These are phyloP conservation scores for Neurospora sp. DNA, from an alignment of 495 filamentous ascomycete genomes.

Conservation along the genomic window DNA sequence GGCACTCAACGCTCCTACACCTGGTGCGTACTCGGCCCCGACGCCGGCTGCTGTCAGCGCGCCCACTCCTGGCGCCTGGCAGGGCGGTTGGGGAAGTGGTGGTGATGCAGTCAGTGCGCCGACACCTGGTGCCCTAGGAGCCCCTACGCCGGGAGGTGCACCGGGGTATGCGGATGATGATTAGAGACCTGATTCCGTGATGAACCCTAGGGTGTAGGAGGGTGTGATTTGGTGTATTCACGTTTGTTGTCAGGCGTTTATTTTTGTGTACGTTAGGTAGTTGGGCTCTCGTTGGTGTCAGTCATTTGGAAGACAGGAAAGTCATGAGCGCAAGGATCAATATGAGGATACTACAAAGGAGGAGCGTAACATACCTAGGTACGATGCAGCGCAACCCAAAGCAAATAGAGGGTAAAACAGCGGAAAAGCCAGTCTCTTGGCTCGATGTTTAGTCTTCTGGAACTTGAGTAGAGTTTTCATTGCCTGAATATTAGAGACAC, in stretches of 20 bases:
- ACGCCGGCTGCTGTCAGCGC: slow-evolving; percentile 57
- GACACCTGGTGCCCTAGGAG: slow-evolving; percentile 42
- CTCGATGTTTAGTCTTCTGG: neutral
- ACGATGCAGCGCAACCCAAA: neutral
- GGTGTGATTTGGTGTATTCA: neutral
- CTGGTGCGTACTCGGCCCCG: slow-evolving; percentile 59
- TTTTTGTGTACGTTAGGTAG: neutral
- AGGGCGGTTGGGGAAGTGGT: slow-evolving; percentile 46
- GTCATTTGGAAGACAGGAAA: neutral
- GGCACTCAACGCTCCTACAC: slow-evolving; percentile 67
- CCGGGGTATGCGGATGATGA: slow-evolving; percentile 47
- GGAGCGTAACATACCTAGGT: neutral
- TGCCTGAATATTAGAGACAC: neutral
- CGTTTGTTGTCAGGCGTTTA: neutral
- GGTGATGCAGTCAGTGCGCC: slow-evolving; percentile 54
- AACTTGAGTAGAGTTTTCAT: neutral
- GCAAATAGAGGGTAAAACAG: neutral
- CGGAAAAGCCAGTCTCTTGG: neutral
- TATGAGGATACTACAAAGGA: neutral
- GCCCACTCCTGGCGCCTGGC: slow-evolving; percentile 58
- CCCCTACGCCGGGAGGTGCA: slow-evolving; percentile 70
- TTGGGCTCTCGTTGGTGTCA: neutral
- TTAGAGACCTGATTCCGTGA: neutral
- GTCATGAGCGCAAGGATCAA: neutral
- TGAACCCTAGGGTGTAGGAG: neutral